Percentiles rank a stretch among this genome's conserved stretches.
Conservation (phyloP, 2,329 filamentous ascomycete species). For the Hymenoscyphus fraxineus region DNA sequence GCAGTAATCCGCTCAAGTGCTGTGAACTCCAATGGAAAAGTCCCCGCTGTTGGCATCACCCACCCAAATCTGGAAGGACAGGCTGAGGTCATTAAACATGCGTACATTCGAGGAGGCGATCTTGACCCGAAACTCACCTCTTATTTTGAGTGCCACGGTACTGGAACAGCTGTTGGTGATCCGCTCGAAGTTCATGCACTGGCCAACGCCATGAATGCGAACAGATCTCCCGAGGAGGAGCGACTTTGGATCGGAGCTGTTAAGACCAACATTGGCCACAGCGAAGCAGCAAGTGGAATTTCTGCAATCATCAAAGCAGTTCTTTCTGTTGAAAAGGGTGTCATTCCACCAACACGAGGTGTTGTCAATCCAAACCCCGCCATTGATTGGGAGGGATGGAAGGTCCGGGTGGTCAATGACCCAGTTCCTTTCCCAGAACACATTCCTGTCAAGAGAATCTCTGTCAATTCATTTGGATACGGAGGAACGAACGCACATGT, state of each 20-base stretch:
- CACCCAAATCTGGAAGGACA: slow-evolving; percentile 47
- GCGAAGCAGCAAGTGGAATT: slow-evolving; percentile 24
- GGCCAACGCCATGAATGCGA: slow-evolving; percentile 7
- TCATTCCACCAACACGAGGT: slow-evolving; percentile 7
- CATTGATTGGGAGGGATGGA: slow-evolving; percentile 29
- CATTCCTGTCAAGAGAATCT: slow-evolving; percentile 8
- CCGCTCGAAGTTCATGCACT: slow-evolving; percentile 12
- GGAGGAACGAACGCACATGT: slow-evolving; percentile 22
- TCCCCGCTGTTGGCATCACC: slow-evolving; percentile 49
- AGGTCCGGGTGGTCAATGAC: slow-evolving; percentile 26
- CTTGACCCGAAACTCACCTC: slow-evolving; percentile 11
- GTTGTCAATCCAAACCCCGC: slow-evolving; percentile 1
- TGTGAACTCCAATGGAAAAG: slow-evolving; percentile 52
- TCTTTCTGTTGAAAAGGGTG: slow-evolving; percentile 17
- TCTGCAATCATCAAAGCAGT: slow-evolving; percentile 24
- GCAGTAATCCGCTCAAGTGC: slow-evolving; percentile 49
- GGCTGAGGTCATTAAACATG: slow-evolving; percentile 9
- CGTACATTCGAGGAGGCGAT: slow-evolving; percentile 5
- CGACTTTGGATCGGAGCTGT: slow-evolving; percentile 5
- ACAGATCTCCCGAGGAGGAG: slow-evolving; percentile 2
- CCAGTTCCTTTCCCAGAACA: slow-evolving; percentile 6
- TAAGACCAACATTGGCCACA: slow-evolving; percentile 29
- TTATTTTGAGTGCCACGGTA: slow-evolving; percentile 18
- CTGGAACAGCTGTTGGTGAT: slow-evolving; percentile 17
- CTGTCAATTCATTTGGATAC: slow-evolving; percentile 25